phyloP scores from a whole-genome alignment of 352 stramenopile species.

The Phytopythium sindhum region DNA sequence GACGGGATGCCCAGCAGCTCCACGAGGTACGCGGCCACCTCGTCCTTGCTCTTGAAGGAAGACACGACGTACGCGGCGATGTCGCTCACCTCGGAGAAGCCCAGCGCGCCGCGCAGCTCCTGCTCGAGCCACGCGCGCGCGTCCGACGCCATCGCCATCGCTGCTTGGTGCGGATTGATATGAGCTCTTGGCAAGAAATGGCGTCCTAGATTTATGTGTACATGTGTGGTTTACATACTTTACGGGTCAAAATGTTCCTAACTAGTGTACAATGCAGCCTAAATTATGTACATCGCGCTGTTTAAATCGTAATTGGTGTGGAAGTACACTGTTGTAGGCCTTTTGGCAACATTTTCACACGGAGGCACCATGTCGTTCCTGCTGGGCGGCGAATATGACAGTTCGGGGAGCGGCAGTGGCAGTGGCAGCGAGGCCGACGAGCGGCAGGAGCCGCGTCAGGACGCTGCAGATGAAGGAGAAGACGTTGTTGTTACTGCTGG shows the following conservation, averaged over 20 bases:
- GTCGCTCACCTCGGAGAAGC: constrained; percentile 70
- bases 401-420: constrained; percentile 21
- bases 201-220: not conserved
- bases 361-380: constrained; percentile 42
- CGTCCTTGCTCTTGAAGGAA: constrained; percentile 40
- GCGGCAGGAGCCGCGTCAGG: not conserved
- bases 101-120: constrained; percentile 57
- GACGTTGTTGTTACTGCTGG: not conserved
- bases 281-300: not conserved
- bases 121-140: constrained; percentile 50
- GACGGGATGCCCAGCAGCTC: constrained; percentile 61
- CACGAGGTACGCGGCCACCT: constrained; percentile 55
- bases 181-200: not conserved
- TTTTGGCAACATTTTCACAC: not conserved
- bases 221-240: not conserved
- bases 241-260: no score
- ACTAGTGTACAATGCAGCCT: not conserved
- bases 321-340: not conserved
- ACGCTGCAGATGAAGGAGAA: not conserved
- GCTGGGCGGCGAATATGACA: constrained; percentile 41
- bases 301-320: not conserved
- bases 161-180: not conserved
- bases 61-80: constrained; percentile 54
- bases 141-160: constrained; percentile 21
- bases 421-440: constrained; percentile 25